Percentiles rank a stretch among this genome's conserved stretches.
Conservation (phyloP, 495 filamentous ascomycete species). For the Aspergillus bridgeri region DNA sequence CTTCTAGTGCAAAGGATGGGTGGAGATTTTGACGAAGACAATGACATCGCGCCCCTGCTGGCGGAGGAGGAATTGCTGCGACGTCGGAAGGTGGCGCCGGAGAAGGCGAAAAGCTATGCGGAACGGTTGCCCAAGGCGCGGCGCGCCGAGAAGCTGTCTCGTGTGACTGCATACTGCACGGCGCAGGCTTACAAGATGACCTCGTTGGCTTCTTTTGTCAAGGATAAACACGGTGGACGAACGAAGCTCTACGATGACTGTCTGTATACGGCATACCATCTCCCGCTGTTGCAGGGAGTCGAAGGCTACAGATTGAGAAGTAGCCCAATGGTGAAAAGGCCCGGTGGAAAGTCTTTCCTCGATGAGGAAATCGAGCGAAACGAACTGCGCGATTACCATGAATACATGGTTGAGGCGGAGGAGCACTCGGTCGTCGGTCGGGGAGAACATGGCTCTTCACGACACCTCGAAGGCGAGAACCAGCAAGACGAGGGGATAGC, state of each 20-base stretch:
- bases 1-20: slow-evolving; percentile 38
- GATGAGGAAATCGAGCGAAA: slow-evolving; percentile 97
- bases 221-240: slow-evolving; percentile 82
- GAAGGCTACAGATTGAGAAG: slow-evolving; percentile 86
- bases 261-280: slow-evolving; percentile 90
- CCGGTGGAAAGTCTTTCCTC: slow-evolving; percentile 85
- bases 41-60: slow-evolving; percentile 65
- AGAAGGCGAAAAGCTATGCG: slow-evolving; percentile 87
- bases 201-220: slow-evolving; percentile 80
- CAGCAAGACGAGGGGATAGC: neutral
- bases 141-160: slow-evolving; percentile 78
- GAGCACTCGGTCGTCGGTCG: slow-evolving; percentile 35
- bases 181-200: slow-evolving; percentile 90
- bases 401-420: slow-evolving; percentile 69
- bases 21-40: slow-evolving; percentile 53
- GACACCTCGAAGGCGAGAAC: neutral
- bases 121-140: slow-evolving; percentile 89
- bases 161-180: slow-evolving; percentile 94
- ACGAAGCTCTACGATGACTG: slow-evolving; percentile 99
- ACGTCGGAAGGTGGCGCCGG: slow-evolving; percentile 53
- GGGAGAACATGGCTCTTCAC: slow-evolving; percentile 20
- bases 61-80: slow-evolving; percentile 74
- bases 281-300: slow-evolving; percentile 77
- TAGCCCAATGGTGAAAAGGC: slow-evolving; percentile 85
- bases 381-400: slow-evolving; percentile 83